Evolutionary conservation across 305 asterid species (phyloP).

Genomic region (Solanum hybrid): DNA sequence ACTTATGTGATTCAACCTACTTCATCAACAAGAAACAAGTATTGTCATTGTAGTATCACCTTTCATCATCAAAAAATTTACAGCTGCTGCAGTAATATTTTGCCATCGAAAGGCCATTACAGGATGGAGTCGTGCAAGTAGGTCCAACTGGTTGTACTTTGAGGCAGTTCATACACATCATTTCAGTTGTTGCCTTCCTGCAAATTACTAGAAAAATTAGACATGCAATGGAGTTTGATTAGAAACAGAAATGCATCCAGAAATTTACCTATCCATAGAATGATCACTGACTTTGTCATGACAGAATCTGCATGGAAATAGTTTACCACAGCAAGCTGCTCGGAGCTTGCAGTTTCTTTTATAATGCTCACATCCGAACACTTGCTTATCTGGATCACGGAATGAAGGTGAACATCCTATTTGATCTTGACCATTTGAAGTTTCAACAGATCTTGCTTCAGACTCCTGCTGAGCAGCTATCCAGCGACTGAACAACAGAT

Average conservation of each 20-base stretch:
- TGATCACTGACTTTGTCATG: constrained; percentile 98
- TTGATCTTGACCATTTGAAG: constrained; percentile 48
- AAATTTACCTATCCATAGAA: constrained; percentile 79
- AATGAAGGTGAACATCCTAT: constrained; percentile 67
- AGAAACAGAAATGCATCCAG: constrained; percentile 3
- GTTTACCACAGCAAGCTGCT: constrained; percentile 91
- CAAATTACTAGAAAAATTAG: constrained; percentile 10
- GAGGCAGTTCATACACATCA: constrained; percentile 97
- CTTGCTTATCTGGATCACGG: constrained; percentile 65
- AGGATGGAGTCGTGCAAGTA: constrained; percentile 63
- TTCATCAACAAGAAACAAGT: constrained; percentile 1
- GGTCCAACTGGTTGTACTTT: constrained; percentile 81
- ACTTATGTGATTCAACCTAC: neutral
- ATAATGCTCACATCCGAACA: constrained; percentile 91
- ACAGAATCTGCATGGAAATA: constrained; percentile 89
- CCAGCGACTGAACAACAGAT: constrained; percentile 64
- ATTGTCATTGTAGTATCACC: constrained; percentile 28
- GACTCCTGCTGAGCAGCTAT: constrained; percentile 96
- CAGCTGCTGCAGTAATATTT: constrained; percentile 95
- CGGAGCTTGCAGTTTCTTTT: constrained; percentile 94
- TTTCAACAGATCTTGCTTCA: constrained; percentile 42
- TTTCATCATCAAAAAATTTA: constrained; percentile 92
- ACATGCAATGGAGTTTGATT: neutral
- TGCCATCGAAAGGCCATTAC: constrained; percentile 78
- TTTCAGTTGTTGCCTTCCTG: constrained; percentile 94